phyloP scores from a whole-genome alignment of 2,329 filamentous ascomycete species.

The Xylaria sp. region DNA sequence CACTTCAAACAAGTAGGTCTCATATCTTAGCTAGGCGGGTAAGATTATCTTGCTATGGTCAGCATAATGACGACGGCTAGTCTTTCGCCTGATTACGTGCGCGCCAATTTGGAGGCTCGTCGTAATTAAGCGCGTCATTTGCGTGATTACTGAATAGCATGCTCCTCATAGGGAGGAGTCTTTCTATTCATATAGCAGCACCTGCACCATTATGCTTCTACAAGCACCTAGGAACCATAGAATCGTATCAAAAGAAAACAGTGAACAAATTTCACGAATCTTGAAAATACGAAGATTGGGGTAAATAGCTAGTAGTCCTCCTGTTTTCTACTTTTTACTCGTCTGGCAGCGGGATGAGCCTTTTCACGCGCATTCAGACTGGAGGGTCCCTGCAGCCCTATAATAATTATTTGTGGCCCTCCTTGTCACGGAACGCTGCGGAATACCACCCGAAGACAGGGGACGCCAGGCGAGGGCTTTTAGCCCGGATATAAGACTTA shows the following conservation, averaged over 20 bases:
- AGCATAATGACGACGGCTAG: not conserved
- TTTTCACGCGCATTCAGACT: not conserved
- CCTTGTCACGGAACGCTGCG: not conserved
- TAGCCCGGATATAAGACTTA: not conserved
- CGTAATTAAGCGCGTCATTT: not conserved
- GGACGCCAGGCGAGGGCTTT: not conserved
- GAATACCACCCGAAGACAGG: not conserved
- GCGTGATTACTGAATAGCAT: not conserved
- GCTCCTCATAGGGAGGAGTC: not conserved
- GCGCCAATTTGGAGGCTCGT: not conserved
- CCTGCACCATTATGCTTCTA: too few species aligned
- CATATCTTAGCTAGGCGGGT: too few species aligned
- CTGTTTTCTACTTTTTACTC: too few species aligned
- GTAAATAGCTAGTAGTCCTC: too few species aligned
- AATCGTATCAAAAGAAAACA: too few species aligned
- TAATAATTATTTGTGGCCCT: not conserved
- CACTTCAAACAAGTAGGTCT: too few species aligned
- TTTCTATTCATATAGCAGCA: not conserved
- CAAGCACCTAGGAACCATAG: too few species aligned
- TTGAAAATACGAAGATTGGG: too few species aligned
- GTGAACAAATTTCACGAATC: too few species aligned
- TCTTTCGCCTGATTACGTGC: not conserved
- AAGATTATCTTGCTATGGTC: not conserved
- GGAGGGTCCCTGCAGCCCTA: not conserved
- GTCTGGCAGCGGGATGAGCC: not conserved